Base-by-base conservation (phyloP, 2,329 filamentous ascomycete genomes). In the Anthostomella pinea region DNA sequence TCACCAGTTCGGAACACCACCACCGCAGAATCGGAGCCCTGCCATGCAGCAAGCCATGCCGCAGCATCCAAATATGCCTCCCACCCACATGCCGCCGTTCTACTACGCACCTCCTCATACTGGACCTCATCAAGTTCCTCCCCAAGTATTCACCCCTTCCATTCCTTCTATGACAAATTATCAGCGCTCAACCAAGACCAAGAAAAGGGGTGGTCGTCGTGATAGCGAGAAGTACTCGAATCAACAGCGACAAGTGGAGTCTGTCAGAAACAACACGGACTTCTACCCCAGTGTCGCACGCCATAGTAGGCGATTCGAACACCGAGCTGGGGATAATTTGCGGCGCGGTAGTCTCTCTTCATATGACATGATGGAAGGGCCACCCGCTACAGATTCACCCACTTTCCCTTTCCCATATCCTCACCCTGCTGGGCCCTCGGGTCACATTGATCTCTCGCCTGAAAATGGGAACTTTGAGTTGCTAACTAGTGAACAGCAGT, bases 401-500 rank as follows among this genome's bases (percentile, higher is more conserved):
- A 36, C 46, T 13, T 22, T 58, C 47, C 54, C 48, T 46, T 29
- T 54, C 27, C 46, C 54, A 49, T 45, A 52, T 46, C 39, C 56
- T 47, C 52, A 54, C 54, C 47, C 57, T 43, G 41, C 51, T 43
- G 47, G 51, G 43, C 42, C 54, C 24, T 24, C 39, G 19, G 45
- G 46, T 45, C 51, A 52, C 48, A 58, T 48, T 59, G 77, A 87
- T 65, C 65, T 89, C 40, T 81, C 82, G 46, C 84, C 84, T 41
- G 77, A 81, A 56, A 82, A 70, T 58, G 78, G 79, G 56, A 73
- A 81, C 49, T 87, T 83, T 74, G 83, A 90, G 48, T 73, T 76
- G 78, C 84, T 90, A 72, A 88, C 79, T 57, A 65, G 73, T 53
- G 77, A 76, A 59, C 85, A 91, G 82, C 73, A 68, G 46, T 81